Evolutionary conservation across 2,329 filamentous ascomycete species (phyloP).

Genomic region (Ploettnerulaceae sp.): DNA sequence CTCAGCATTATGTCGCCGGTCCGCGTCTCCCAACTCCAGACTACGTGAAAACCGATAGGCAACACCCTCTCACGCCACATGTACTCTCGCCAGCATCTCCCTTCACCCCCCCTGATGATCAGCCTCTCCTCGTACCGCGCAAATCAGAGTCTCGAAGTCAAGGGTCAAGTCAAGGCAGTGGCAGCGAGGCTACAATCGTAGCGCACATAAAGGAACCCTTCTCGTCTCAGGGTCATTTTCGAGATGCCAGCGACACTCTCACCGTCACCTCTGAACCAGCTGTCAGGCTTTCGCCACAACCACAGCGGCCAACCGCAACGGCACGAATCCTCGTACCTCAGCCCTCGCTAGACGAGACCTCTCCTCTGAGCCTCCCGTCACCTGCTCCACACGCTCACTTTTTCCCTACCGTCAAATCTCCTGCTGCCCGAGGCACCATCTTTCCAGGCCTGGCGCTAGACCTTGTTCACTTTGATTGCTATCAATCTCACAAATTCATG

Average conservation of each 20-base stretch:
- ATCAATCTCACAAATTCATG: slow-evolving; percentile 31
- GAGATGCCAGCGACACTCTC: slow-evolving; percentile 26
- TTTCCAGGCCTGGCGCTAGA: slow-evolving; percentile 23
- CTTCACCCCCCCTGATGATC: slow-evolving; percentile 25
- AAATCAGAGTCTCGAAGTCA: slow-evolving; percentile 22
- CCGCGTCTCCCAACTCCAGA: slow-evolving; percentile 26
- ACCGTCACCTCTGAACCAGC: slow-evolving; percentile 27
- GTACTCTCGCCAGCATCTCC: slow-evolving; percentile 24
- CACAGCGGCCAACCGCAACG: slow-evolving; percentile 22
- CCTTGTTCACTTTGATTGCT: slow-evolving; percentile 30
- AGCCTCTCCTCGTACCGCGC: slow-evolving; percentile 19
- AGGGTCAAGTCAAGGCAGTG: neutral
- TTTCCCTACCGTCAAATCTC: slow-evolving; percentile 21
- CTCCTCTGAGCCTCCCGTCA: slow-evolving; percentile 17
- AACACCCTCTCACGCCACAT: slow-evolving; percentile 17
- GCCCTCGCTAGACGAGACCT: slow-evolving; percentile 19
- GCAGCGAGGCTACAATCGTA: slow-evolving; percentile 7
- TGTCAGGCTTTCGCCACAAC: slow-evolving; percentile 26
- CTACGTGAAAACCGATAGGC: slow-evolving; percentile 23
- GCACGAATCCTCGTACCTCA: slow-evolving; percentile 25
- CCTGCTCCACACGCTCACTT: slow-evolving; percentile 16
- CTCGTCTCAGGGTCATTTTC: slow-evolving; percentile 16
- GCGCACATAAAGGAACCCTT: slow-evolving; percentile 7
- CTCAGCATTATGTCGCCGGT: slow-evolving; percentile 12
- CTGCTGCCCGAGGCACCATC: slow-evolving; percentile 20